These are phyloP conservation scores for Stentor coeruleus DNA, from an alignment of 73 alveolate species.

Conservation along the genomic window DNA sequence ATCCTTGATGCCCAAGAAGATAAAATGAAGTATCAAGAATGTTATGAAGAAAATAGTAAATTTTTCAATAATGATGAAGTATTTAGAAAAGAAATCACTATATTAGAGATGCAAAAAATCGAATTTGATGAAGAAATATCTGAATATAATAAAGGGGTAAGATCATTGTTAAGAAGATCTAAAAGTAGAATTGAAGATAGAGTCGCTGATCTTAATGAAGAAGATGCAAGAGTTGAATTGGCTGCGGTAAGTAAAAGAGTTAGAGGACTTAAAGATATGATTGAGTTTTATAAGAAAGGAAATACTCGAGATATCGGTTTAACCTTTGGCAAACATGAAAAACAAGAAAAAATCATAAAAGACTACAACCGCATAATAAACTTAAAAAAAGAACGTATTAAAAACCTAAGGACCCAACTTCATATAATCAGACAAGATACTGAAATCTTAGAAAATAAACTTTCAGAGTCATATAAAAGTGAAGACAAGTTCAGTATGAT, in stretches of 20 bases:
- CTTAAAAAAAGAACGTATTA: no score
- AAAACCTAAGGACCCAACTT: not conserved
- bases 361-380: not conserved
- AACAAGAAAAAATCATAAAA: not conserved
- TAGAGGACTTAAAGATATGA: not conserved
- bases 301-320: not conserved
- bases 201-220: not conserved
- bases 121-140: not conserved
- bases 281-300: no score
- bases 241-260: not conserved
- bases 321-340: not conserved
- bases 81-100: not conserved
- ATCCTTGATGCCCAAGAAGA: not conserved
- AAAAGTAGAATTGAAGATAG: not conserved
- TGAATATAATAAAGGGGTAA: not conserved
- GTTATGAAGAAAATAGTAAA: not conserved
- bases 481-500: not conserved
- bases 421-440: no score
- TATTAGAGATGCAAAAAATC: not conserved
- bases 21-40: no score
- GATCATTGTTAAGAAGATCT: not conserved
- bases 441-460: not conserved
- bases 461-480: not conserved
- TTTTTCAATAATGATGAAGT: not conserved
- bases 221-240: not conserved